phyloP scores from a whole-genome alignment of 495 filamentous ascomycete species.

The Eremomyces bilateralis region DNA sequence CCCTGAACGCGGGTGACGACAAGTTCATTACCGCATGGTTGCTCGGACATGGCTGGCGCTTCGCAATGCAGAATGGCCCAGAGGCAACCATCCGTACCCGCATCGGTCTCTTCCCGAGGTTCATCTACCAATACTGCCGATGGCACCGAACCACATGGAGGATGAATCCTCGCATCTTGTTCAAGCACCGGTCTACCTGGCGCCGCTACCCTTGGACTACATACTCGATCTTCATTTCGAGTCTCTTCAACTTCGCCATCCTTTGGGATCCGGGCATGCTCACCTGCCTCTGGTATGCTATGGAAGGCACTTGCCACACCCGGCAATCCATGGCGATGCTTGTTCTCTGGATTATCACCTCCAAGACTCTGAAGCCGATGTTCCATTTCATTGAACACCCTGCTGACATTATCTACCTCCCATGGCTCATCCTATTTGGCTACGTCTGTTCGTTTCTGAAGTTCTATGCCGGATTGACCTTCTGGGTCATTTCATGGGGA shows the following conservation, averaged over 20 bases:
- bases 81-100: conserved; percentile 54
- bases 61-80: conserved; percentile 52
- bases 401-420: conserved; percentile 42
- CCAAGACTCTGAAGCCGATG: conserved; percentile 56
- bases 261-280: conserved; percentile 18
- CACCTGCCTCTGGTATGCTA: conserved; percentile 3
- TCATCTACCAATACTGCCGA: conserved; percentile 45
- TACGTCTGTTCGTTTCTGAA: conserved; percentile 63
- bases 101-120: conserved; percentile 29
- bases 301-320: neutral
- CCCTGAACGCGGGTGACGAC: conserved; percentile 65
- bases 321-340: conserved; percentile 28
- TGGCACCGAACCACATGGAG: conserved; percentile 72
- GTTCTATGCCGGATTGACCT: conserved; percentile 45
- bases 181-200: conserved; percentile 43
- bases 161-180: conserved; percentile 58
- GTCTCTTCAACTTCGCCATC: neutral
- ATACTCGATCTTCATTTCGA: conserved; percentile 34
- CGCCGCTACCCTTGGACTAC: conserved; percentile 32
- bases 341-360: conserved; percentile 40
- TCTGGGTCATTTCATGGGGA: too few species aligned
- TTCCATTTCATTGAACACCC: conserved; percentile 54
- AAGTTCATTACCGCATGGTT: conserved; percentile 71
- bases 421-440: conserved; percentile 54
- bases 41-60: conserved; percentile 53